Base-by-base conservation (phyloP, 352 stramenopile genomes). In the Pythium diclinum region DNA sequence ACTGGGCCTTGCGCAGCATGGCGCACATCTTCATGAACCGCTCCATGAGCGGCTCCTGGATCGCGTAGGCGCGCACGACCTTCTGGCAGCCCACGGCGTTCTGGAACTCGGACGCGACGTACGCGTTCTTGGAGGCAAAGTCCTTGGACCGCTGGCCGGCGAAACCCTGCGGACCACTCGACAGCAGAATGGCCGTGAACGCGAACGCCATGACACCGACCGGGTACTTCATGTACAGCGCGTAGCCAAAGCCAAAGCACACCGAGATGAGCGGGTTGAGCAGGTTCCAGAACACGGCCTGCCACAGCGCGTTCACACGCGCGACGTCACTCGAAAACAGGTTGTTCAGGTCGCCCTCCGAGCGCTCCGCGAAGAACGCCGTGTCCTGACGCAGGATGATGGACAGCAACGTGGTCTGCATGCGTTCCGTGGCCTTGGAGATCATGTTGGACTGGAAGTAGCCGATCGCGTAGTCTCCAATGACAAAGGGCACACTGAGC, bases 381-480 rank as follows among this genome's bases (percentile, higher is more conserved):
- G 85, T 92, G 58, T 85, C 72, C 56, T 95, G 87, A 57, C 77
- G 83, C 23, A 95, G 60, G 44, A 95, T 92, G 59, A 88, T 95
- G 55, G 87, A 72, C 4, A 95, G 76, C 55, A 95, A 58, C 25
- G 72, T 81, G 42, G 68, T 78, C 64, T 95, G 85, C 67, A 95
- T 78, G 49, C 74, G 78, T 56, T 93, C 83, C 1, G 85, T 94
- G 17, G 87, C 87, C 70, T 94, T 95, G 28, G 85, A 85, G 58
- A 95, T 95, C 87, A 95, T 95, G 56, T 95, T 95, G 56, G 83
- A 92, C 72, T 95, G 87, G 73, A 95, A 95, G 66, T 91, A 94
- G 44, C 87, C 87, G 34, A 95, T 85, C 2, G 81, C 75, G 67
- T 93, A 93, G 71, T 95, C 80, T n/a, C 85, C 87, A 25, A 95